Base-by-base conservation (phyloP, 2,329 filamentous ascomycete species). In the Diplodia corticola region DNA sequence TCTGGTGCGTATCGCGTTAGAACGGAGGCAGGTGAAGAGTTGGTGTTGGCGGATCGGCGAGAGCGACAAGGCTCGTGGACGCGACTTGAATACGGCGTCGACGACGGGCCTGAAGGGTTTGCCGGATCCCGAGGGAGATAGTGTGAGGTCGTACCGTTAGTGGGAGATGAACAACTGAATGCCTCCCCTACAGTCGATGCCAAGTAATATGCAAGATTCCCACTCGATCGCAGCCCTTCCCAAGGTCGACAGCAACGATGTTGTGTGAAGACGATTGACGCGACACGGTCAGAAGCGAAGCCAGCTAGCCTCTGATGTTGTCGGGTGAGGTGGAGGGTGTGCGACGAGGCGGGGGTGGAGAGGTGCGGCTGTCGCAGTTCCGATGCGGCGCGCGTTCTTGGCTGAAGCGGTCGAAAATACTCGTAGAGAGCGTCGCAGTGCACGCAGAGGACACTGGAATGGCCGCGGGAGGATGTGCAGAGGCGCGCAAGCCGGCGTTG, bases 111-210 rank as follows among this genome's bases (percentile, higher is more conserved):
- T 40, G 59, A 63, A 33, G 35, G 12, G 37, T 51, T 61, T 61
- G 57, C 57, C 57, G 57, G 65, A 67, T 57, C 57, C 40, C 26
- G 67, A 69, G 67, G 35, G 61, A 53, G 51, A 33, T 63, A 35
- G 46, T 59, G 61, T 24, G 60, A 71, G 69, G 70, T 72, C 81
- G 79, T 84, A 84, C 82, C 85, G 78, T 86, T 79, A 85, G 86
- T 81, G 87, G 91, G 92, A 96, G 93, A 96, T 91, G 84, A 92
- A 96, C 93, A 96, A 97, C 79, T 89, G 81, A 97, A 97, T 96
- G 93, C 93, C 90, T 96, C 93, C 91, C 92, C 92, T 83, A 84
- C 83, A 82, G 80, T 79, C 77, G 79, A 80, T 82, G 80, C 79
- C 75, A 76, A 75, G 71, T 69, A 48, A 68, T 64, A 55, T 54